phyloP scores from a whole-genome alignment of 2,329 filamentous ascomycete genomes.

The Pseudogymnoascus destructans region DNA sequence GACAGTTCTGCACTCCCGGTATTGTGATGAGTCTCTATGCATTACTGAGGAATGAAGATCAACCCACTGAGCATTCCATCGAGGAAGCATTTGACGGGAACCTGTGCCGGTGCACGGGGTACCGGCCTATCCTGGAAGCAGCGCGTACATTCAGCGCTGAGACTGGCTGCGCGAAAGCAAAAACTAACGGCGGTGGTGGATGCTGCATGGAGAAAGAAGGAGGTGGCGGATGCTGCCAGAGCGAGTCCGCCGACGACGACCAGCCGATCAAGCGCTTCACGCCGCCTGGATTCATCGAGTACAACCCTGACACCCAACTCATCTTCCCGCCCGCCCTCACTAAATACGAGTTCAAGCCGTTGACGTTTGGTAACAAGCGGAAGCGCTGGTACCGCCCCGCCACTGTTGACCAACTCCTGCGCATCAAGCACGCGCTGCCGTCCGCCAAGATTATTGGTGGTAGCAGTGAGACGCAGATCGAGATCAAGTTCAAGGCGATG shows the following conservation, averaged over 20 bases:
- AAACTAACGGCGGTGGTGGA: slow-evolving; percentile 37
- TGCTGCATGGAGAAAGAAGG: slow-evolving; percentile 55
- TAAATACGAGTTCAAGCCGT: slow-evolving; percentile 66
- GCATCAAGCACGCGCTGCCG: slow-evolving; percentile 79
- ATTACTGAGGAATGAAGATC: slow-evolving; percentile 68
- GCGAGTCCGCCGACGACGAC: slow-evolving; percentile 32
- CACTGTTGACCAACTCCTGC: slow-evolving; percentile 71
- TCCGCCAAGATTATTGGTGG: slow-evolving; percentile 90
- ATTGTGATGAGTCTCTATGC: slow-evolving; percentile 98
- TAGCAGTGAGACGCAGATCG: slow-evolving; percentile 94
- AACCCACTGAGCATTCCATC: slow-evolving; percentile 66
- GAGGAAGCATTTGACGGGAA: slow-evolving; percentile 98
- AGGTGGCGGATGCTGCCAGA: slow-evolving; percentile 56
- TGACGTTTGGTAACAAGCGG: slow-evolving; percentile 86
- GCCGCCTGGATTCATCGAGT: slow-evolving; percentile 83
- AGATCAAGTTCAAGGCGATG: slow-evolving; percentile 95
- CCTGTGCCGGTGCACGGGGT: slow-evolving; percentile 88
- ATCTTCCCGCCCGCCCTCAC: slow-evolving; percentile 83
- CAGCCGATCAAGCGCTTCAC: slow-evolving; percentile 57
- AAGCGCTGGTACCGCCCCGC: slow-evolving; percentile 90
- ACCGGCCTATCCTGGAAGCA: slow-evolving; percentile 84
- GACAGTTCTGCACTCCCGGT: slow-evolving; percentile 77
- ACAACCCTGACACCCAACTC: slow-evolving; percentile 83
- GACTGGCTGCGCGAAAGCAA: slow-evolving; percentile 37
- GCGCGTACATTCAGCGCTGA: slow-evolving; percentile 69